Conservation (phyloP, 1,284 basidiomycete genomes). For the Coniferiporia weirii region DNA sequence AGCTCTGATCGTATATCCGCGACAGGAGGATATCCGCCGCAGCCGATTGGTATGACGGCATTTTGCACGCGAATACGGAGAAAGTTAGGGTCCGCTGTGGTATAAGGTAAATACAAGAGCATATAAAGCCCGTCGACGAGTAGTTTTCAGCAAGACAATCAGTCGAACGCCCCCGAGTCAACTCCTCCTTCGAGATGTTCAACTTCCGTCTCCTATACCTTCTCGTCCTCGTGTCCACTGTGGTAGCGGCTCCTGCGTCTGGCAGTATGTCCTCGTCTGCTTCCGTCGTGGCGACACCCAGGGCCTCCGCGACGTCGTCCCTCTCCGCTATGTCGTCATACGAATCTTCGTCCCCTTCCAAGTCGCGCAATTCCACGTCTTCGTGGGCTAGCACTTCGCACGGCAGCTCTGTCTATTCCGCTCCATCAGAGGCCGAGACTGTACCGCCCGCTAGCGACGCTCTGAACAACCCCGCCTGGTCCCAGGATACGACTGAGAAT, state of each 20-base stretch:
- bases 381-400: background rate
- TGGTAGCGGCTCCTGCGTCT: slow-evolving; percentile 5
- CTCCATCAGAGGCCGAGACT: slow-evolving; percentile 28
- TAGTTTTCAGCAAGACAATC: too few species aligned
- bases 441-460: slow-evolving; percentile 45
- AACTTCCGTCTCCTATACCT: background rate
- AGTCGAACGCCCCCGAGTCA: background rate
- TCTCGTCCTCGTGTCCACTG: slow-evolving; percentile 3
- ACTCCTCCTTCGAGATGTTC: slow-evolving; percentile 4
- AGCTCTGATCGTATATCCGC: too few species aligned
- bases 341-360: background rate
- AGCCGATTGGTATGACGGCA: too few species aligned
- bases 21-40: too few species aligned
- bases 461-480: slow-evolving; percentile 45
- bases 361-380: background rate
- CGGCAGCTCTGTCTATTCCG: slow-evolving; percentile 2
- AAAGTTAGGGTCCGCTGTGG: too few species aligned
- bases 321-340: background rate
- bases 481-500: slow-evolving; percentile 25
- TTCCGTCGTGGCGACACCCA: background rate
- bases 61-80: too few species aligned
- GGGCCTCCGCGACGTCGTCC: too few species aligned
- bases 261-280: background rate
- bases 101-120: too few species aligned
- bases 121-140: too few species aligned